These are phyloP conservation scores for Boletus sensibilis DNA, from an alignment of 768 basidiomycete species.

Conservation along the genomic window DNA sequence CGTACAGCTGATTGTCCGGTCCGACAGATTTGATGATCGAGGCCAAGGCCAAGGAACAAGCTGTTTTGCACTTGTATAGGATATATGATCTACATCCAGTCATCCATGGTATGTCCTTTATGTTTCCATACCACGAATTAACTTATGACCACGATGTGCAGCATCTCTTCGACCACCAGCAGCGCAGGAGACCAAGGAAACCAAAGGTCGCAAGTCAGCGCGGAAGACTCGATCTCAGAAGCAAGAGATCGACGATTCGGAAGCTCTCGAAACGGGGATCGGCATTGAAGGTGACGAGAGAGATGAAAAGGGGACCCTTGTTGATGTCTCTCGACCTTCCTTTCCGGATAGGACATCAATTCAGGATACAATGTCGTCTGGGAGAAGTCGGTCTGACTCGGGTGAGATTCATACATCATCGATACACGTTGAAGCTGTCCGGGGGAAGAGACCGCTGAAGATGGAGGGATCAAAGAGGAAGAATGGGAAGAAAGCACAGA, in stretches of 20 bases:
- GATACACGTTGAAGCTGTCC: neutral
- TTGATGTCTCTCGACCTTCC: neutral
- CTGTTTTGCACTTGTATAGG: slow-evolving; percentile 80
- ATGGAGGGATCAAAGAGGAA: neutral
- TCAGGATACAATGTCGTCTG: neutral
- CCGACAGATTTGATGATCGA: slow-evolving; percentile 83
- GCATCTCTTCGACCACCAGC: slow-evolving; percentile 45
- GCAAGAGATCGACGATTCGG: slow-evolving; percentile 29
- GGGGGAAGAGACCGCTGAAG: neutral
- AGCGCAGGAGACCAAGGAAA: slow-evolving; percentile 39
- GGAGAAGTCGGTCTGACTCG: neutral
- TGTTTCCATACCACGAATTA: too few relatives aligned
- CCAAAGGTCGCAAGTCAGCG: slow-evolving; percentile 43
- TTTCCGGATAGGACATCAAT: neutral
- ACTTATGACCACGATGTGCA: neutral
- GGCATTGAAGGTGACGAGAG: neutral
- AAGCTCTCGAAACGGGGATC: slow-evolving; percentile 4
- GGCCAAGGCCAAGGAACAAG: slow-evolving; percentile 93
- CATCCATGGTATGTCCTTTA: slow-evolving; percentile 45
- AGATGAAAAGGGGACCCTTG: neutral
- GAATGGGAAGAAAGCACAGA: neutral
- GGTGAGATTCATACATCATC: neutral
- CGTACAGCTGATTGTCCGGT: neutral
- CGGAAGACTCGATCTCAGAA: slow-evolving; percentile 30
- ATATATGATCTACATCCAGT: slow-evolving; percentile 73